Evolutionary conservation across 1,284 basidiomycete genomes (phyloP), one percentile per base, ranked within the genome.

Genomic region (Polyporus tsugae): DNA sequence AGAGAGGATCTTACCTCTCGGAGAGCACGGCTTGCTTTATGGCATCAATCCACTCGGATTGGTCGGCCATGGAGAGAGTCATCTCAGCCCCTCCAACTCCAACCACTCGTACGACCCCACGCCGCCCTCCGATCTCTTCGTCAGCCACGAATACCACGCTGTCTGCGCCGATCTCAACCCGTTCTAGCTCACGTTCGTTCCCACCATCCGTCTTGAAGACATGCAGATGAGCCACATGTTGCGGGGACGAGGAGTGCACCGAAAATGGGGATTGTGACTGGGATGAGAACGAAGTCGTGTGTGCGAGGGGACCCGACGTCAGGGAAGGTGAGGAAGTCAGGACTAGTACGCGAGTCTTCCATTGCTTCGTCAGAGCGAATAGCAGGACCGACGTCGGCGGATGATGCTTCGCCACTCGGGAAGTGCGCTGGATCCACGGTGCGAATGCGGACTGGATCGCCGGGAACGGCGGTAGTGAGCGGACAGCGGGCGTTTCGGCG

Each of bases 111-210:
- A 94, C 83, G 11, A 93, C 88, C 69, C 85, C 85, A 33, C 85
- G 82, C 64, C 86, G 85, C 4, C 90, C 88, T 17, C 86, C 87
- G 3, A 91, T 85, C 53, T 90, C 89, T 68, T 88, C 87, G 61
- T 93, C 91, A 0, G 91, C 84, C 29, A 94, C 86, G 73, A 89
- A 93, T 7, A 91, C 89, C 58, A 90, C 88, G 61, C 89, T 92
- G 55, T 90, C 86, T 73, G 92, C 90, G 67, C 89, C 89, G 71
- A 94, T 91, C 75, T 90, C 88, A 38, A 94, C 78, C 57, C 92
- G 82, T 77, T 94, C 91, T 6, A 92, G 70, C 77, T 94, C 92
- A 59, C 81, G 85, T 65, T 92, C 91, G 22, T 90, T 87, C 13
- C 82, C 76, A 6, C 81, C 80, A 1, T 83, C 74, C 11, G 84